A percentile compares a stretch with the other conserved stretches of the same genome.
These are phyloP conservation scores for Cercospora zeina DNA, from an alignment of 2,329 filamentous ascomycete species.

Conservation along the genomic window DNA sequence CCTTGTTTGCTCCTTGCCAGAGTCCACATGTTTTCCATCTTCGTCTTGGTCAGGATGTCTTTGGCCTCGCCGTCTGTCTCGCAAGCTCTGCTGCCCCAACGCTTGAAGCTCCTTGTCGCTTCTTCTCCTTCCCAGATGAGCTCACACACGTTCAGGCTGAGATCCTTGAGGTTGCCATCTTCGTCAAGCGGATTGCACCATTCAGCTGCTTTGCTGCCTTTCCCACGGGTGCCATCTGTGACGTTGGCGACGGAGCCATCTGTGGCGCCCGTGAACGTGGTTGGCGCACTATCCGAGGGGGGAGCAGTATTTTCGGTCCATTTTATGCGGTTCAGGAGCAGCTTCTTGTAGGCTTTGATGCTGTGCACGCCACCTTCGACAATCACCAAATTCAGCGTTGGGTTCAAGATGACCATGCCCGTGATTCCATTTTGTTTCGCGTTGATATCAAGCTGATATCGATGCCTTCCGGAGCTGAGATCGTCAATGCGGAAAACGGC, in stretches of 20 bases:
- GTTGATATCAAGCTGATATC: conserved; percentile 90
- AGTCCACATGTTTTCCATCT: conserved; percentile 96
- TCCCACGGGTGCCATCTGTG: conserved; percentile 31
- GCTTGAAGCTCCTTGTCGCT: conserved; percentile 76
- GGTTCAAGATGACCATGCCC: conserved; percentile 88
- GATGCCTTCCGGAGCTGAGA: conserved; percentile 85
- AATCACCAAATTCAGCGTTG: conserved; percentile 82
- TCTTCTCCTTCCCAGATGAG: conserved; percentile 90
- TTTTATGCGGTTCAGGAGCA: conserved; percentile 90
- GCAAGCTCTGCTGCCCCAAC: conserved; percentile 87
- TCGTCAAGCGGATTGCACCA: conserved; percentile 83
- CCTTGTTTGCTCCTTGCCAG: conserved; percentile 66
- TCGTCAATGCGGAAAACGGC: conserved; percentile 87
- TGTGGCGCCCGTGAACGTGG: conserved; percentile 36
- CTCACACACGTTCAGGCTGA: conserved; percentile 76
- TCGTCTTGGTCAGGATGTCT: conserved; percentile 73
- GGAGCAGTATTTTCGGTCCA: conserved; percentile 88
- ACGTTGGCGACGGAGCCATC: conserved; percentile 29
- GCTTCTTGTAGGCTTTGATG: conserved; percentile 81
- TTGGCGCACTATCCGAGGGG: conserved; percentile 41
- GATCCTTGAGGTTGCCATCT: conserved; percentile 73
- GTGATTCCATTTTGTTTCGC: conserved; percentile 85
- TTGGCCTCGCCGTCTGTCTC: conserved; percentile 89
- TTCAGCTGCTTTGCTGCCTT: conserved; percentile 60
- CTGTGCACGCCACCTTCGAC: conserved; percentile 87